Percentiles rank a stretch among this genome's conserved stretches.
Evolutionary conservation across 192 early-diverging fungal species (phyloP).

Genomic region (Podila horticola): DNA sequence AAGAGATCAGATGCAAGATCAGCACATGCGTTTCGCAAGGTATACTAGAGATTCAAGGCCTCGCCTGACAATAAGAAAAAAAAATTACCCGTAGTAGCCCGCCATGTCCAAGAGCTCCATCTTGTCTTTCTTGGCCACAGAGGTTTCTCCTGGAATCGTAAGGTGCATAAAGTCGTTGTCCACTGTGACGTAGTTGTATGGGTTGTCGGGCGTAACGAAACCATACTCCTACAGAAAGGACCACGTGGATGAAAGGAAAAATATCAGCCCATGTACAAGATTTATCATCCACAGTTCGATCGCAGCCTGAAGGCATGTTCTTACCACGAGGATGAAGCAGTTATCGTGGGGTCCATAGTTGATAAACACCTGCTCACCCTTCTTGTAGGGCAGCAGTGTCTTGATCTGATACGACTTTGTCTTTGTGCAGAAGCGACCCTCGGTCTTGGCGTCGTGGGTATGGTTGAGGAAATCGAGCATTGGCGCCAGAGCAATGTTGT

Average conservation of each 20-base stretch:
- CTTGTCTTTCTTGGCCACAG: slow-evolving; percentile 41
- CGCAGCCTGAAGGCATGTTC: background rate
- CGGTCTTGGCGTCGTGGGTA: slow-evolving; percentile 64
- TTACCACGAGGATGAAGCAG: slow-evolving; percentile 57
- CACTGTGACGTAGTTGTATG: slow-evolving; percentile 59
- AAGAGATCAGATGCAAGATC: background rate
- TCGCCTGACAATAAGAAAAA: background rate
- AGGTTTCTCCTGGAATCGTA: slow-evolving; percentile 39
- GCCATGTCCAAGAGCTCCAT: slow-evolving; percentile 50
- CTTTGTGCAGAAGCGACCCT: slow-evolving; percentile 58
- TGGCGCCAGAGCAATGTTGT: slow-evolving; percentile 78
- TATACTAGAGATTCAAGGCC: no score
- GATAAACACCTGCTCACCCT: slow-evolving; percentile 72
- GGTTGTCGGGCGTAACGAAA: slow-evolving; percentile 63
- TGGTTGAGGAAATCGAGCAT: slow-evolving; percentile 84
- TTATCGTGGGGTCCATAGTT: slow-evolving; percentile 70
- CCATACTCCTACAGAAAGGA: slow-evolving; percentile 60
- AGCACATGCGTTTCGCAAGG: no score
- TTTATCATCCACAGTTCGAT: background rate
- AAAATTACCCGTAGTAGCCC: slow-evolving; percentile 58
- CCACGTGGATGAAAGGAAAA: background rate
- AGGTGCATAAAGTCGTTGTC: slow-evolving; percentile 60
- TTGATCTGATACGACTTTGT: slow-evolving; percentile 72
- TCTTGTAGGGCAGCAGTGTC: slow-evolving; percentile 65
- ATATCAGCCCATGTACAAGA: background rate